Base-by-base conservation (phyloP, 257 asterid genomes). In the Ligustrum vulgare region DNA sequence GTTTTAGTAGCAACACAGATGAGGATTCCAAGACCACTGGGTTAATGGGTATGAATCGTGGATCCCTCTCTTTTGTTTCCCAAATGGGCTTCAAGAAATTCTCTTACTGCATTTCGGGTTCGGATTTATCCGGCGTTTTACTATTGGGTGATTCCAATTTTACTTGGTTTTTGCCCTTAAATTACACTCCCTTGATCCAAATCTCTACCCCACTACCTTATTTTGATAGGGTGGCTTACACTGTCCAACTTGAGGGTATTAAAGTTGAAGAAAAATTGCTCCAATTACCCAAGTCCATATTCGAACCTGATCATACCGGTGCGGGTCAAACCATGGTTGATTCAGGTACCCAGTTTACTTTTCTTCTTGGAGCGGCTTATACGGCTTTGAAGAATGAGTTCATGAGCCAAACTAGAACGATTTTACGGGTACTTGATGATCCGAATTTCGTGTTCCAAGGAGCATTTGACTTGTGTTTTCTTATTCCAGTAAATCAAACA, bases 251-350 rank as follows among this genome's bases (percentile, higher is more conserved):
- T 3, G 93, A 90, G 84, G 98, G 98, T 22, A 94, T 94, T 43
- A 84, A 70, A 75, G 98, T 94, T 39, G 76, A 88, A 3, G 71
- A 85, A 10, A 89, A 84, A 5, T 32, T 81, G 3, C 80, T 94
- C 1, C 89, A 82, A 0, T 25, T 94, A 23, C 93, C 98, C 5
- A 85, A 88, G 11, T 89, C 96, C 71, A 72, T 89, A 32, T 87
- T 88, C 77, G 90, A 75, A 80, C 98, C 98, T 64, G 98, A 94
- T 43, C 98, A 92, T 28, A 92, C 97, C 8, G 98, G 98, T 16
- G 97, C 98, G 82, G 98, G 98, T 68, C 98, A 94, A 47, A 92
- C 98, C 73, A 92, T 94, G 96, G 96, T 92, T 5, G 98, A 94
- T 73, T 94, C 98, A 25, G 98, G 98, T 20, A 94, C 98, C 67